Base-by-base conservation (phyloP, 345 rosid species). In the Salix viminalis region DNA sequence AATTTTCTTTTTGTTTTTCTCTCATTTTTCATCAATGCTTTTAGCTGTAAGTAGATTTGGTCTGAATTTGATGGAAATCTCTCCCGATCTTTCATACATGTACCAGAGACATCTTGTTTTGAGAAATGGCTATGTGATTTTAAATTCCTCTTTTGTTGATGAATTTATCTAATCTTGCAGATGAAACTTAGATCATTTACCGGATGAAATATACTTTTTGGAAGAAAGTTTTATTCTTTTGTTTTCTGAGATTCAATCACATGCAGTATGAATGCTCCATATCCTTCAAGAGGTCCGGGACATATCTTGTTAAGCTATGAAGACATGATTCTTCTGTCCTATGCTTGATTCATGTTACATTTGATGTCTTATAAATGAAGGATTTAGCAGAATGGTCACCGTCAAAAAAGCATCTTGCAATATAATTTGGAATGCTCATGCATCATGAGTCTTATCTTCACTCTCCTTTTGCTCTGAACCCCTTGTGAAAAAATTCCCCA, bases 1-100 rank as follows among this genome's bases (percentile, higher is more conserved):
- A 50, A 72, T 48, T 77, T 78, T 72, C 70, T 1, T 81, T 39
- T 32, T 81, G 77, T 83, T 73, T 73, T 16, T 71, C 41, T 79
- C 80, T 81, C 65, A 5, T 60, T 60, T 77, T 73, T 65, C n/a
- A 39, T 64, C 16, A 16, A 42, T 5, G 24, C 11, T 42, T 75
- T 73, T 56, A 3, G 26, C 21, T 36, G 39, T 2, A 21, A 30
- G n/a, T 73, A 60, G 62, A 50, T 24, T 72, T 39, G 66, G 32
- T 56, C 46, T 67, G 23, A 39, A 65, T 60, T 16, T 66, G 13
- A 19, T 74, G 41, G 10, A 11, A 1, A 71, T 58, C 58, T 72
- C 64, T 23, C 48, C 44, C 44, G 66, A 18, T 24, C 37, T 15
- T 60, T 13, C 24, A 34, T n/a, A 2, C 64, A 69, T 18, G 30